Percentiles rank a stretch among this genome's conserved stretches.
Evolutionary conservation across 306 rosid genomes (phyloP).

Genomic region (Castanea mollissima): DNA sequence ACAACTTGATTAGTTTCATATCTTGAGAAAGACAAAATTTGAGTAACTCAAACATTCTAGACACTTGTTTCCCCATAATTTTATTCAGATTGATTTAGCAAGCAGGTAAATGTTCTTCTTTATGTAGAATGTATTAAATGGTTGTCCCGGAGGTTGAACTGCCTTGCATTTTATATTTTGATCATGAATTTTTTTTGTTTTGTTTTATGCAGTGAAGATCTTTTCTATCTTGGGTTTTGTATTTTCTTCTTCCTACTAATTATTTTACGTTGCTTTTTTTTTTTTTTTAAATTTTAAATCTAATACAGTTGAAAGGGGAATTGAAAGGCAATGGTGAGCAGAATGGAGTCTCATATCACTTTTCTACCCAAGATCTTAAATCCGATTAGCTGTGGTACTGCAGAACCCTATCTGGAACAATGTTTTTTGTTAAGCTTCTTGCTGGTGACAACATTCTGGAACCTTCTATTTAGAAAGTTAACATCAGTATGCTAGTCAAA

Average conservation of each 20-base stretch:
- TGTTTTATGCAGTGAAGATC: neutral
- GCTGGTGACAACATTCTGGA: slow-evolving; percentile 23
- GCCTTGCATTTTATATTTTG: neutral
- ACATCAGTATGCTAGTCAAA: slow-evolving; percentile 23
- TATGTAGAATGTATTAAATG: neutral
- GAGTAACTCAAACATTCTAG: neutral
- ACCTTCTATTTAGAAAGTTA: slow-evolving; percentile 27
- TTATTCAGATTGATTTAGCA: neutral
- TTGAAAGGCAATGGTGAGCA: slow-evolving; percentile 32
- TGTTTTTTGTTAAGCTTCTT: slow-evolving; percentile 19
- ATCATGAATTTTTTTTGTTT: neutral
- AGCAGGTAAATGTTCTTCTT: neutral
- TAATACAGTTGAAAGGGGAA: slow-evolving; percentile 76
- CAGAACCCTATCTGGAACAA: slow-evolving; percentile 17
- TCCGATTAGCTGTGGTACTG: slow-evolving; percentile 36
- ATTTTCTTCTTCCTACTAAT: slow-evolving; percentile 1
- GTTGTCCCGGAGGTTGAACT: neutral
- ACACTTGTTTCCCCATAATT: neutral
- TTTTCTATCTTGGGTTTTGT: slow-evolving; percentile 6
- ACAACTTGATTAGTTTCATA: neutral
- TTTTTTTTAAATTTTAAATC: neutral
- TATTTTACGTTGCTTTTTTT: neutral
- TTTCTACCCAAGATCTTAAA: slow-evolving; percentile 39
- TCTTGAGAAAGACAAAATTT: neutral
- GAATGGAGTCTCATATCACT: slow-evolving; percentile 46